A percentile compares a stretch with the other conserved stretches of the same genome.
Conservation (phyloP, 495 filamentous ascomycete species). For the Penicillium verhagenii region DNA sequence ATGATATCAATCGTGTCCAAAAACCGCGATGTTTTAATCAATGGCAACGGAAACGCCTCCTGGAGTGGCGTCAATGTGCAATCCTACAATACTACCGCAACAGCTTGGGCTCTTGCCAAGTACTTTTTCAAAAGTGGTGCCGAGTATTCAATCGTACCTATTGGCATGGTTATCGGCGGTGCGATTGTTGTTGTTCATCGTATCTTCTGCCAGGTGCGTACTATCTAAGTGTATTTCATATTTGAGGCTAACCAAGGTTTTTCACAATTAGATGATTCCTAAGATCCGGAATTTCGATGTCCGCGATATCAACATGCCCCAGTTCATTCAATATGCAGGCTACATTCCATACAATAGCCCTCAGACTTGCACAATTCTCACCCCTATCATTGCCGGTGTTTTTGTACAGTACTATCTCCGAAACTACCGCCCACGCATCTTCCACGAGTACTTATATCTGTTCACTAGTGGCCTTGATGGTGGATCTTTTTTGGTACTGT, state of each 20-base stretch:
- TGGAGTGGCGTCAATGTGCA: constrained; percentile 53
- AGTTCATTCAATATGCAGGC: constrained; percentile 45
- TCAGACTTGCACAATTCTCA: constrained; percentile 40
- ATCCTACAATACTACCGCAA: constrained; percentile 34
- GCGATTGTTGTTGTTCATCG: constrained; percentile 41
- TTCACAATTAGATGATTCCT: constrained; percentile 31
- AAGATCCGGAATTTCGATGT: constrained; percentile 29
- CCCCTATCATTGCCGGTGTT: constrained; percentile 41
- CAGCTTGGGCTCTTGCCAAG: constrained; percentile 45
- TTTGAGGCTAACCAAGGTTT: neutral
- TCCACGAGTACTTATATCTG: constrained; percentile 59
- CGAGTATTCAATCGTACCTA: constrained; percentile 44
- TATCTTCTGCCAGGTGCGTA: constrained; percentile 33
- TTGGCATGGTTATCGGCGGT: constrained; percentile 45
- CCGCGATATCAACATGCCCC: constrained; percentile 38
- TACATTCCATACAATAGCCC: constrained; percentile 45
- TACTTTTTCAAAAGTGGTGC: constrained; percentile 35
- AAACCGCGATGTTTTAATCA: constrained; percentile 34
- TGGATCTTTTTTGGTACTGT: constrained; percentile 48
- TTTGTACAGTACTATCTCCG: constrained; percentile 54
- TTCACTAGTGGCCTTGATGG: constrained; percentile 57
- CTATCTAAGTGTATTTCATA: neutral
- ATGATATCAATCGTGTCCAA: constrained; percentile 43
- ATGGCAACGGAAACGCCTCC: constrained; percentile 40
- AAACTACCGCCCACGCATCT: constrained; percentile 46